Evolutionary conservation across 2,329 filamentous ascomycete species (phyloP).

Genomic region (Polytolypa hystricis): DNA sequence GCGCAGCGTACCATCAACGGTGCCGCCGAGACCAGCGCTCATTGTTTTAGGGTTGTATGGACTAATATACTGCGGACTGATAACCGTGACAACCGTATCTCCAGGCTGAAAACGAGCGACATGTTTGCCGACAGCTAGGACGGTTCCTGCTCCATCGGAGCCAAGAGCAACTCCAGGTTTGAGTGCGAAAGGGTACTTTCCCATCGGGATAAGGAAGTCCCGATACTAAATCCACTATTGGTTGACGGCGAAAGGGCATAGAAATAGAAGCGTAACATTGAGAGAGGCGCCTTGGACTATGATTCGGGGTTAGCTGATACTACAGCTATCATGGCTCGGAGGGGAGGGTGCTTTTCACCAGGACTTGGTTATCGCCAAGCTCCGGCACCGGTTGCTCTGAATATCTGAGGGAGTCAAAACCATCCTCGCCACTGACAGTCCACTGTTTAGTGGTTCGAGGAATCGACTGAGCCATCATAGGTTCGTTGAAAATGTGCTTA

Average conservation of each 20-base stretch:
- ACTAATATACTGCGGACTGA: constrained; percentile 15
- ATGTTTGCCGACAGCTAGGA: constrained; percentile 37
- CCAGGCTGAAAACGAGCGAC: constrained; percentile 41
- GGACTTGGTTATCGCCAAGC: constrained; percentile 3
- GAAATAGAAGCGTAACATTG: neutral
- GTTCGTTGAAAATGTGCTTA: no score
- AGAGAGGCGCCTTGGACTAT: constrained; percentile 4
- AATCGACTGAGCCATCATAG: constrained; percentile 4
- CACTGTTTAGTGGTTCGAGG: constrained; percentile 4
- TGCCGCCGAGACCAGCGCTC: constrained; percentile 2
- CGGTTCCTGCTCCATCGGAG: constrained; percentile 43
- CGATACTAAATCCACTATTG: neutral
- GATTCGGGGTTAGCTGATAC: neutral
- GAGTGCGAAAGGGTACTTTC: constrained; percentile 7
- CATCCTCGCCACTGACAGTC: constrained; percentile 3
- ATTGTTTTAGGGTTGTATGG: constrained; percentile 6
- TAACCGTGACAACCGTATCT: constrained; percentile 38
- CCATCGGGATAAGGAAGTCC: constrained; percentile 1
- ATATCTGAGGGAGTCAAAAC: constrained; percentile 3
- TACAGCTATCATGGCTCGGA: neutral
- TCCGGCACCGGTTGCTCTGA: constrained; percentile 4
- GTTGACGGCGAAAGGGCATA: neutral
- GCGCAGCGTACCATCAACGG: constrained; percentile 1
- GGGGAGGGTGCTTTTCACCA: constrained; percentile 2
- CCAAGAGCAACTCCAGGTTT: constrained; percentile 8